Percentiles rank a stretch among this genome's conserved stretches.
phyloP scores from a whole-genome alignment of 306 rosid genomes.

The Dryas octopetala region DNA sequence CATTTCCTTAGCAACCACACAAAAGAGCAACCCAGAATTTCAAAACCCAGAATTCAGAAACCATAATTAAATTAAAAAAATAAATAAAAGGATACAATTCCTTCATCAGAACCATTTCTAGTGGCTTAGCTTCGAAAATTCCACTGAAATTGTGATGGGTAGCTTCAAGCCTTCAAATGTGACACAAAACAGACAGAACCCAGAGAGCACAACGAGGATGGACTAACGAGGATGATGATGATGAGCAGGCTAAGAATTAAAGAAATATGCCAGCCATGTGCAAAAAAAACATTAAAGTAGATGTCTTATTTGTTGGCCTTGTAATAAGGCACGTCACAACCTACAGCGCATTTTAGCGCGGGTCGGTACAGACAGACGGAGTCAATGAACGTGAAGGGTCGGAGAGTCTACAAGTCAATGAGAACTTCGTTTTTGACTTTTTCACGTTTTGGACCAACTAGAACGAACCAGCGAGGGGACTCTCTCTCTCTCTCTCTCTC shows the following conservation, averaged over 20 bases:
- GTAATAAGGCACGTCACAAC: conserved; percentile 7
- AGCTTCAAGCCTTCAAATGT: conserved; percentile 1
- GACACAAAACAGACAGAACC: conserved; percentile 10
- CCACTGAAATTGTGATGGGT: neutral
- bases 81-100: conserved; percentile 43
- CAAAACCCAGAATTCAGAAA: neutral
- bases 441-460: neutral
- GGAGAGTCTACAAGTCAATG: too few species aligned
- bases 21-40: neutral
- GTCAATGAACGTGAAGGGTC: neutral
- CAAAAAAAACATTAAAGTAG: neutral
- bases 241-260: neutral
- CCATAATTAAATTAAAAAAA: neutral
- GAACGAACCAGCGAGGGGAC: too few species aligned
- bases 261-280: neutral
- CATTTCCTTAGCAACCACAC: neutral
- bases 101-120: conserved; percentile 45
- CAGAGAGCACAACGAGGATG: neutral
- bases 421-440: neutral
- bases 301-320: neutral
- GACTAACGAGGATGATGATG: neutral
- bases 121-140: neutral
- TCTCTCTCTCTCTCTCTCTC: too few species aligned
- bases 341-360: neutral
- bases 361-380: neutral